Percentiles rank a stretch among this genome's conserved stretches.
phyloP scores from a whole-genome alignment of 192 early-diverging fungal genomes.

The Coemansia sp. region DNA sequence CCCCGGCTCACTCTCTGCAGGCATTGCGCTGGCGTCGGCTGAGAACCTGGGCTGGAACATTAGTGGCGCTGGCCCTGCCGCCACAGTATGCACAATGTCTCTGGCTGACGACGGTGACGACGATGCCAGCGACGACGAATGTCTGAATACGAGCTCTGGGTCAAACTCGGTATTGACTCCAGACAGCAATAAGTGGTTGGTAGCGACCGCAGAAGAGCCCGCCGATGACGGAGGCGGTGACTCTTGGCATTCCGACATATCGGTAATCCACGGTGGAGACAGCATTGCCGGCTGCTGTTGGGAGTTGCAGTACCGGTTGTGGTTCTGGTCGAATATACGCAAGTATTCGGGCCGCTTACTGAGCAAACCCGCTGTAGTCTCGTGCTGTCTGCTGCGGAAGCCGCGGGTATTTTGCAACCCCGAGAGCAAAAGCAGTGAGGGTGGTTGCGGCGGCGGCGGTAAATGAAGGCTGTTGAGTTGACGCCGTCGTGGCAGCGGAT shows the following conservation, averaged over 20 bases:
- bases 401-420: background rate
- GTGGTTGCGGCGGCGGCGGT: background rate
- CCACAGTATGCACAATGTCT: background rate
- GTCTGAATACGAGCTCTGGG: constrained; percentile 24
- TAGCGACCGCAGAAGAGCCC: constrained; percentile 2
- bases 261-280: background rate
- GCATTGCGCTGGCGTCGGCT: background rate
- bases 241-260: background rate
- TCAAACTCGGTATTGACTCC: constrained; percentile 37
- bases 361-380: background rate
- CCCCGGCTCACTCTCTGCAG: background rate
- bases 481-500: background rate
- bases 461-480: background rate
- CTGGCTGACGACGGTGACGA: background rate
- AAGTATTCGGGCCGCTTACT: constrained; percentile 34
- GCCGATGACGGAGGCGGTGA: constrained; percentile 6
- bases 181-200: constrained; percentile 44
- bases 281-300: constrained; percentile 14
- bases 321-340: constrained; percentile 20
- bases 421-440: constrained; percentile 12
- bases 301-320: background rate
- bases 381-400: constrained; percentile 6
- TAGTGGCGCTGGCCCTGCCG: background rate
- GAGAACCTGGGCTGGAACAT: constrained; percentile 1
- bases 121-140: constrained; percentile 8